Base-by-base conservation (phyloP, 208 protist genomes). In the Trypanosoma lewisi region DNA sequence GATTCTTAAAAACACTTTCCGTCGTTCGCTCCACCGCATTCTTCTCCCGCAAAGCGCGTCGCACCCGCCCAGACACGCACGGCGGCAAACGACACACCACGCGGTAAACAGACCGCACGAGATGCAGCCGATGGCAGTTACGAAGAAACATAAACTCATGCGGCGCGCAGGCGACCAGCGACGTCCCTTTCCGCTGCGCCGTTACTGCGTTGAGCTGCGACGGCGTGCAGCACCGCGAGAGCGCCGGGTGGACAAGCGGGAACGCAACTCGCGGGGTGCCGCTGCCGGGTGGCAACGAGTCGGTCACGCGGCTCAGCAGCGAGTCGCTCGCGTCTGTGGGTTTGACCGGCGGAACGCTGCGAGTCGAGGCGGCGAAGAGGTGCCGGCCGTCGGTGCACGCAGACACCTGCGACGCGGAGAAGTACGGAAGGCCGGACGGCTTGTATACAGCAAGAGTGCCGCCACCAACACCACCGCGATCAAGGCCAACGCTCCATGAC, bases 1-100 rank as follows among this genome's bases (percentile, higher is more conserved):
- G 77, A 53, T 87, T 87, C 41, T 70, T 73, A 50, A 69, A 66
- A 0, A 41, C 56, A n/a, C 27, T 9, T 11, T 37, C 11, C 23
- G 42, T 56, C 1, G 25, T 33, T 37, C 41, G 28, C 8, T 52
- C 28, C 2, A 28, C 16, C 7, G 28, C n/a, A 25, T 41, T 66
- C 28, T 28, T 41, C 60, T 34, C 44, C 44, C 5, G 28, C 16
- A 48, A 21, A 16, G 37, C 28, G 23, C 31, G n/a, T 49, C 55
- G 21, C 67, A 67, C 57, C 52, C 77, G 44, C 51, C 50, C 16
- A 4, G 78, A 72, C 11, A 85, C 78, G n/a, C 59, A 74, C 12
- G 45, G 12, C 25, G 88, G 88, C 16, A 94, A 65, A 7, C 70
- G 75, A 42, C 81, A 88, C 45, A 90, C 50, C 25, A 94, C 88